Evolutionary conservation across 306 rosid genomes (phyloP).

Genomic region (Senna tora): DNA sequence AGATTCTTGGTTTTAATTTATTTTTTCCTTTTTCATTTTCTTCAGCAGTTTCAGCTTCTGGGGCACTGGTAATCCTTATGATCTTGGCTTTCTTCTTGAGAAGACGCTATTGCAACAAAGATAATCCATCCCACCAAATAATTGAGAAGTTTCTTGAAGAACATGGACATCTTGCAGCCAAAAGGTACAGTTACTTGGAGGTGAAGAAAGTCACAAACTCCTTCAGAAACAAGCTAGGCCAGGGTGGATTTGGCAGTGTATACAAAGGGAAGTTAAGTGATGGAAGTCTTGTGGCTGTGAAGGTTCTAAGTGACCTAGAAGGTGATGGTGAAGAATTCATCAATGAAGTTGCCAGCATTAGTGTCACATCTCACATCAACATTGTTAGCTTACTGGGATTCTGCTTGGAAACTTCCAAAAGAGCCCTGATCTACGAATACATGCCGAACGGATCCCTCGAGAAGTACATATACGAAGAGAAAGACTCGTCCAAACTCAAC

Average conservation of each 20-base stretch:
- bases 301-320: constrained; percentile 36
- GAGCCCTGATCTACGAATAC: constrained; percentile 38
- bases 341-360: constrained; percentile 51
- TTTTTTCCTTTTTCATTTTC: not conserved
- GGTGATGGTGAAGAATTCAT: constrained; percentile 47
- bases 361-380: constrained; percentile 42
- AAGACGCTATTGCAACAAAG: constrained; percentile 17
- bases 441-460: constrained; percentile 45
- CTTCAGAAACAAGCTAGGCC: constrained; percentile 48
- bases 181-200: constrained; percentile 44
- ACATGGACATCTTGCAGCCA: constrained; percentile 41
- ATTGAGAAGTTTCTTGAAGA: constrained; percentile 44
- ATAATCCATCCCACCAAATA: constrained; percentile 31
- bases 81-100: not conserved
- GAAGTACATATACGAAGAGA: constrained; percentile 30
- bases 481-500: not conserved
- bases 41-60: constrained; percentile 21
- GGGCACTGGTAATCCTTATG: not conserved
- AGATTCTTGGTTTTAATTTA: not conserved
- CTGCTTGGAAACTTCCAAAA: constrained; percentile 27
- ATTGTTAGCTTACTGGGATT: constrained; percentile 29
- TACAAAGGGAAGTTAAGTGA: constrained; percentile 46
- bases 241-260: constrained; percentile 51
- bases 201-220: constrained; percentile 45
- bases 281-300: constrained; percentile 46